phyloP scores from a whole-genome alignment of 768 basidiomycete genomes.

The Leccinum pellstonianum region DNA sequence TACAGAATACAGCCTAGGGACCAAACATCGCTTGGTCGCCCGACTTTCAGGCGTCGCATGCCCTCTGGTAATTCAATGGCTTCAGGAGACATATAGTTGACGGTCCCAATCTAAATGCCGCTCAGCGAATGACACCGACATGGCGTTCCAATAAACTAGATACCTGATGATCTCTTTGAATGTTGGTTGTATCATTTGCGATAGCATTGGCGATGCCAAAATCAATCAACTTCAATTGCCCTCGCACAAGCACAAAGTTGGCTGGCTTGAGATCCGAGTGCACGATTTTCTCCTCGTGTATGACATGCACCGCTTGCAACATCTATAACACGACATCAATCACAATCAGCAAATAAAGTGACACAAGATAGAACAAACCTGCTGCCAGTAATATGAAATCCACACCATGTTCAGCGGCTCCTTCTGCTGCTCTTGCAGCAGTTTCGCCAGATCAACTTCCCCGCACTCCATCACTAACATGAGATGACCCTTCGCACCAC shows the following conservation, averaged over 20 bases:
- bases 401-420: constrained; percentile 90
- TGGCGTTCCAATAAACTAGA: constrained; percentile 3
- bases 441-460: constrained; percentile 84
- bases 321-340: constrained; percentile 53
- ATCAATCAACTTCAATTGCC: constrained; percentile 95
- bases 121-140: neutral
- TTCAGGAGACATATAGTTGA: constrained; percentile 99
- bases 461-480: constrained; percentile 96
- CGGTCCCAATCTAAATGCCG: constrained; percentile 76
- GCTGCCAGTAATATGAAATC: constrained; percentile 95
- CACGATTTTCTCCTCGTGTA: constrained; percentile 97
- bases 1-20: constrained; percentile 97
- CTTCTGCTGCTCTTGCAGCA: constrained; percentile 82
- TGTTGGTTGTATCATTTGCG: constrained; percentile 97
- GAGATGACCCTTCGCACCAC: constrained; percentile 70
- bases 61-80: constrained; percentile 88
- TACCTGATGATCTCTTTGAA: constrained; percentile 94
- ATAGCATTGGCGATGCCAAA: constrained; percentile 99
- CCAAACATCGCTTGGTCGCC: constrained; percentile 96
- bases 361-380: constrained; percentile 50
- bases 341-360: neutral
- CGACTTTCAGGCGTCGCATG: constrained; percentile 89
- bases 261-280: constrained; percentile 98
- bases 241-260: constrained; percentile 95
- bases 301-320: constrained; percentile 97